phyloP scores from a whole-genome alignment of 2,329 filamentous ascomycete species.

The Coniochaeta pulveracea region DNA sequence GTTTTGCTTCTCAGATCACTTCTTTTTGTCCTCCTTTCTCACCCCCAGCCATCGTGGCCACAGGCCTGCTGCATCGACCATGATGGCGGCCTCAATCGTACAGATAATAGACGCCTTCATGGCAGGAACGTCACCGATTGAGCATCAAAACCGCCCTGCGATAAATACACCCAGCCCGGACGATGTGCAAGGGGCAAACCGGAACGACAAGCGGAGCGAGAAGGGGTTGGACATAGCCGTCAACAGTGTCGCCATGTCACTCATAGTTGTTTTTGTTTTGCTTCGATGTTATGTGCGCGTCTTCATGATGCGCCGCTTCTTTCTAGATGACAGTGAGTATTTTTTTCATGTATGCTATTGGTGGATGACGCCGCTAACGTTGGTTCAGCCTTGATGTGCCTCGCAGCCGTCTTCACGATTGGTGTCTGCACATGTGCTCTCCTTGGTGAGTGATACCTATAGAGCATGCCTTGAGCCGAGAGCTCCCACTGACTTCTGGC shows the following conservation, averaged over 20 bases:
- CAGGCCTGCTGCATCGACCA: too few species aligned
- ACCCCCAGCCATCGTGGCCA: too few species aligned
- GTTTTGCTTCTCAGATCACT: too few species aligned
- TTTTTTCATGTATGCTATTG: not conserved
- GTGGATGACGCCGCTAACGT: not conserved
- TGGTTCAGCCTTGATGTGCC: slow-evolving; percentile 10
- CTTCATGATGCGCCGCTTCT: slow-evolving; percentile 10
- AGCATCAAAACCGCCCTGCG: too few species aligned
- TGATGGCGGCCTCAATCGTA: too few species aligned
- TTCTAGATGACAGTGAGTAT: slow-evolving; percentile 11
- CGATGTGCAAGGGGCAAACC: too few species aligned
- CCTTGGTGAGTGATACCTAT: too few species aligned
- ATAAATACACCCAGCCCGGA: too few species aligned
- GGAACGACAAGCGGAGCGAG: slow-evolving; percentile 10
- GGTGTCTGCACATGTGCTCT: slow-evolving; percentile 10
- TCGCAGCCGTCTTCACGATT: slow-evolving; percentile 13
- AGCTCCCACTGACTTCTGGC: not conserved
- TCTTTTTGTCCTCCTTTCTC: too few species aligned
- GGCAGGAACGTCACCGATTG: too few species aligned
- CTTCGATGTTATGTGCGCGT: slow-evolving; percentile 11
- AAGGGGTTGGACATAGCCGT: slow-evolving; percentile 7
- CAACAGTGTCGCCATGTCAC: slow-evolving; percentile 10
- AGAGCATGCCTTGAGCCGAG: not conserved
- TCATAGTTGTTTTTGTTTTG: slow-evolving; percentile 10
- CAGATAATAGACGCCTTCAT: too few species aligned